Percentiles rank a stretch among this genome's conserved stretches.
Conservation (phyloP, 305 asterid species). For the Andrographis paniculata region DNA sequence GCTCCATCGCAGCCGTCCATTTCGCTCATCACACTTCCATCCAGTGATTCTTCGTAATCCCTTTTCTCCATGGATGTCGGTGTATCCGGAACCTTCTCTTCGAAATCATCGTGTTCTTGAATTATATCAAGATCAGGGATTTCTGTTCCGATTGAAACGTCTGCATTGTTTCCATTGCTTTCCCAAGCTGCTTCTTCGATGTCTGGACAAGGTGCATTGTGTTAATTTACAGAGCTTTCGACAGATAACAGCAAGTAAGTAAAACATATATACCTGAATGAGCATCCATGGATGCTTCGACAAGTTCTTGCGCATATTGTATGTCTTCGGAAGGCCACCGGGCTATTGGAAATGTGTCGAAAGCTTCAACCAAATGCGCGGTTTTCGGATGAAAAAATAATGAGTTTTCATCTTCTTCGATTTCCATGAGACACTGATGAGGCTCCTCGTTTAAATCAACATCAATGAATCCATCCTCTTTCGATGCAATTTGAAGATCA, state of each 20-base stretch:
- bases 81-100: neutral
- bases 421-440: slow-evolving; percentile 34
- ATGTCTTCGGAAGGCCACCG: slow-evolving; percentile 27
- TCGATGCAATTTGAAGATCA: slow-evolving; percentile 12
- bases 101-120: slow-evolving; percentile 27
- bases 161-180: slow-evolving; percentile 63
- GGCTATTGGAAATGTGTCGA: slow-evolving; percentile 19
- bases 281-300: slow-evolving; percentile 19
- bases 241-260: too few species aligned
- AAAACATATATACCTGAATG: slow-evolving; percentile 13
- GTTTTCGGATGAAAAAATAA: slow-evolving; percentile 40
- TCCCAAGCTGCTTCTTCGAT: slow-evolving; percentile 42
- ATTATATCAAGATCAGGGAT: slow-evolving; percentile 74
- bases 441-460: slow-evolving; percentile 37
- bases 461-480: slow-evolving; percentile 28
- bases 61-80: neutral
- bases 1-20: slow-evolving; percentile 62
- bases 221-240: neutral
- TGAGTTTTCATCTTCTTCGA: slow-evolving; percentile 36
- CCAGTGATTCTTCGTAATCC: slow-evolving; percentile 55
- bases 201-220: slow-evolving; percentile 11
- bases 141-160: slow-evolving; percentile 90
- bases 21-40: slow-evolving; percentile 83
- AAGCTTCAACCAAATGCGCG: slow-evolving; percentile 6
- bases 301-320: slow-evolving; percentile 29